Conservation (phyloP, 176 grass and related monocot species). For the Avena eriantha region DNA sequence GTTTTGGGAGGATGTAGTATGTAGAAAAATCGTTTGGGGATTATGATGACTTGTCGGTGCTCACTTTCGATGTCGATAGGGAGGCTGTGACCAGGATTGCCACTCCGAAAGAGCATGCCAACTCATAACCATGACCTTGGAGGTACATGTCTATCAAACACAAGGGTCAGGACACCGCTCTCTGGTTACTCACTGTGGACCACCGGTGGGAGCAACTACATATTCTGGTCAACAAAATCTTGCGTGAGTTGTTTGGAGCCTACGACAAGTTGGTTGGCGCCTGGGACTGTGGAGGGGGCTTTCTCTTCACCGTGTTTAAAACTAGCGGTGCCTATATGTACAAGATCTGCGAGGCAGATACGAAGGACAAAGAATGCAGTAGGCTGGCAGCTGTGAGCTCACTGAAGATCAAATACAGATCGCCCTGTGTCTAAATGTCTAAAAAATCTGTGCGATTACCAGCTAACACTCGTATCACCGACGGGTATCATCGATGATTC, state of each 20-base stretch:
- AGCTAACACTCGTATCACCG: not conserved
- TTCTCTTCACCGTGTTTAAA: not conserved
- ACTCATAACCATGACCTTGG: not conserved
- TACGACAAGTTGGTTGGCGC: too few relatives aligned
- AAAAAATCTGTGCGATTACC: not conserved
- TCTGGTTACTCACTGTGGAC: conserved; percentile 2
- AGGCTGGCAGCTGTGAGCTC: not conserved
- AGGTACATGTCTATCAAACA: too few relatives aligned
- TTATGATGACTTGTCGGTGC: not conserved
- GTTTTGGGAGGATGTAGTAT: too few relatives aligned
- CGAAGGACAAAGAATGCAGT: rapidly evolving
- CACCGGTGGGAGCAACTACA: not conserved
- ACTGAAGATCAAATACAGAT: not conserved
- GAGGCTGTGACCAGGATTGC: not conserved
- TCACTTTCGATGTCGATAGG: not conserved
- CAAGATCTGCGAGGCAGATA: not conserved
- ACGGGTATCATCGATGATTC: not conserved
- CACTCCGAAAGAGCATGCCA: not conserved
- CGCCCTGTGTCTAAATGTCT: too few relatives aligned
- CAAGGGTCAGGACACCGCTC: not conserved
- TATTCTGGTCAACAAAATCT: not conserved
- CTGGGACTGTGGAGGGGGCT: not conserved
- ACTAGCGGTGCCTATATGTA: not conserved
- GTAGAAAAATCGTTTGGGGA: too few relatives aligned
- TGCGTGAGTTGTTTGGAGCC: too few relatives aligned